Evolutionary conservation across 176 grass and related monocot species (phyloP).

Genomic region (Avena eriantha): DNA sequence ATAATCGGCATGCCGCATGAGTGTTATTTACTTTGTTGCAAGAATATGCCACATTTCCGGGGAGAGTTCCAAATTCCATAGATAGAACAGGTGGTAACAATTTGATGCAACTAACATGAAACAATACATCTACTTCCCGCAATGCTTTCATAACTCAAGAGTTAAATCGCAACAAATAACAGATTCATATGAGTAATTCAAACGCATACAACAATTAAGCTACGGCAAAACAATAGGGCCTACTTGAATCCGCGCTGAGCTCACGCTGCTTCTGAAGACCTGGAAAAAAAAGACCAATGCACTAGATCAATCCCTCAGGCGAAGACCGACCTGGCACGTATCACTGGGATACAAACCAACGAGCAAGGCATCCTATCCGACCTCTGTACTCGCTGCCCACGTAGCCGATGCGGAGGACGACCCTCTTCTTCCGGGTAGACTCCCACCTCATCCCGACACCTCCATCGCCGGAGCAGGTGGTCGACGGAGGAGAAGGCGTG

Average conservation of each 20-base stretch:
- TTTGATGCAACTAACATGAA: neutral
- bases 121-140: neutral
- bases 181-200: neutral
- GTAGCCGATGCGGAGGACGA: slow-evolving; percentile 84
- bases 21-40: neutral
- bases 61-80: neutral
- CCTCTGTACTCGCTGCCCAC: slow-evolving; percentile 89
- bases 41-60: neutral
- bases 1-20: neutral
- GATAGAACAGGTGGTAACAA: neutral
- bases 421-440: slow-evolving; percentile 85
- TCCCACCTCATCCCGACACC: slow-evolving; percentile 66
- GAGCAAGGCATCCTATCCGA: slow-evolving; percentile 30
- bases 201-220: neutral
- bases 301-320: neutral
- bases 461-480: slow-evolving; percentile 14
- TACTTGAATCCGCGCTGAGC: slow-evolving; percentile 70
- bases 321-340: neutral
- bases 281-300: slow-evolving; percentile 41
- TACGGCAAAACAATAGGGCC: slow-evolving; percentile 2
- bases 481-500: slow-evolving; percentile 18
- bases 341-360: neutral
- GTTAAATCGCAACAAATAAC: neutral
- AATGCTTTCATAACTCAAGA: neutral
- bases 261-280: slow-evolving; percentile 86